Percentiles rank a stretch among this genome's conserved stretches.
phyloP scores from a whole-genome alignment of 2,329 filamentous ascomycete species.

The Colletotrichum limetticola region DNA sequence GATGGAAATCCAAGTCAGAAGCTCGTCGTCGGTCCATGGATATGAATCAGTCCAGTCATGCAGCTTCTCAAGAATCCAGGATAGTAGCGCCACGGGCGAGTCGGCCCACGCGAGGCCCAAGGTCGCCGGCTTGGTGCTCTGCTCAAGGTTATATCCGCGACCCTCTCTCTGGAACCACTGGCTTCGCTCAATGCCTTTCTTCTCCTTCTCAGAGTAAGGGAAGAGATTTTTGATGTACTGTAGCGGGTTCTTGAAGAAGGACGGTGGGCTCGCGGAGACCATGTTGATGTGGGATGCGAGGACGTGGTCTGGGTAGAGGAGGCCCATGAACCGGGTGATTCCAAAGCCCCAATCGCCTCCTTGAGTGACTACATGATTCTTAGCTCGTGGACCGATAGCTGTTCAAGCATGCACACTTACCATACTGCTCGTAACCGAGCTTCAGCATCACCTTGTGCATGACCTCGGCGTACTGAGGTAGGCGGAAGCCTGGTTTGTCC shows the following conservation, averaged over 20 bases:
- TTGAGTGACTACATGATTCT: constrained; percentile 56
- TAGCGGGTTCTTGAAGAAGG: constrained; percentile 61
- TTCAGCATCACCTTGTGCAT: constrained; percentile 75
- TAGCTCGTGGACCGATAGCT: rapidly evolving
- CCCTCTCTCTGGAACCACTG: constrained; percentile 69
- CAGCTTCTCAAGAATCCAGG: constrained; percentile 86
- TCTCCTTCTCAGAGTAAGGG: constrained; percentile 64
- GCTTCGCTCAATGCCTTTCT: constrained; percentile 60
- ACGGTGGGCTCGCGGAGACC: constrained; percentile 58
- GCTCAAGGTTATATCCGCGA: constrained; percentile 67
- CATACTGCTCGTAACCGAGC: constrained; percentile 73
- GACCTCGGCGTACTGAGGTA: constrained; percentile 58
- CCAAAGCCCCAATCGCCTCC: constrained; percentile 79
- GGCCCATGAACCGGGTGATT: constrained; percentile 71
- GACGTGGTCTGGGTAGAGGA: constrained; percentile 66
- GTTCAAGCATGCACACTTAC: constrained; percentile 40
- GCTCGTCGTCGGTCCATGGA: constrained; percentile 79
- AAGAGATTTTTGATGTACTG: constrained; percentile 67
- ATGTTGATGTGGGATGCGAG: constrained; percentile 72
- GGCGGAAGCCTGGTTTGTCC: constrained; percentile 43
- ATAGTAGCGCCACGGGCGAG: constrained; percentile 75
- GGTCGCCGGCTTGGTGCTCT: constrained; percentile 78
- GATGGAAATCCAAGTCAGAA: constrained; percentile 79
- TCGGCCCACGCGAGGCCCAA: constrained; percentile 76
- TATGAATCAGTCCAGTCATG: constrained; percentile 81